A percentile compares a stretch with the other conserved stretches of the same genome.
Evolutionary conservation across 139 green algal species (phyloP).

Genomic region (Tetraselmis striata): DNA sequence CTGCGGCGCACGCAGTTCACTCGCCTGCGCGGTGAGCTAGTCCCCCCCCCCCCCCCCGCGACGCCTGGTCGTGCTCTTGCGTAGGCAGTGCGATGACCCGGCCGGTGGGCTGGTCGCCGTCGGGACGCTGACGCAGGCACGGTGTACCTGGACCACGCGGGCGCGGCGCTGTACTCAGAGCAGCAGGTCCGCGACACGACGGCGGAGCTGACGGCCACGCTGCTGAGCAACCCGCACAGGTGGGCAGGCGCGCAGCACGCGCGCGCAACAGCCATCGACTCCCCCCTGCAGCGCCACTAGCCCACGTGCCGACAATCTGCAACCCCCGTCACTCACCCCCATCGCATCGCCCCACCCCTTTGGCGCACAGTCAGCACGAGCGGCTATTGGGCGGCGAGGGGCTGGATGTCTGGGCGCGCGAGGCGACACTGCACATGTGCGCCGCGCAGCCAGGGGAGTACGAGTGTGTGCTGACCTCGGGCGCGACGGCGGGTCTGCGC

Average conservation of each 20-base stretch:
- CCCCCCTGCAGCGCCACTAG: no score
- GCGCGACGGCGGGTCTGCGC: constrained; percentile 66
- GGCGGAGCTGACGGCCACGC: background rate
- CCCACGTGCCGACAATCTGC: no score
- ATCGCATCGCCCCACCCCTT: no score
- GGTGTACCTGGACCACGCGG: constrained; percentile 63
- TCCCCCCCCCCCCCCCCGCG: no score
- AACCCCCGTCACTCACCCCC: no score
- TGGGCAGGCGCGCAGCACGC: no score
- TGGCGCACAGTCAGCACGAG: constrained; percentile 8
- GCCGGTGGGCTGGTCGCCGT: no score
- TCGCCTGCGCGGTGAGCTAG: constrained; percentile 17
- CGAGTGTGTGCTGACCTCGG: constrained; percentile 37
- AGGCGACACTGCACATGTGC: constrained; percentile 34
- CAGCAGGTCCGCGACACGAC: constrained; percentile 26
- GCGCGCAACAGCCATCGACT: no score
- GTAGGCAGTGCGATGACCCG: no score
- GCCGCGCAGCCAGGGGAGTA: constrained; percentile 28
- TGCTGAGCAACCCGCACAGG: constrained; percentile 31
- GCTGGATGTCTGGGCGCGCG: constrained; percentile 14
- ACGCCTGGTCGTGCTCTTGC: no score
- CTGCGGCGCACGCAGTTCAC: constrained; percentile 22
- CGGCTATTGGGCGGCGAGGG: background rate
- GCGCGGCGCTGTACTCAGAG: constrained; percentile 51
- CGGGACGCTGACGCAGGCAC: no score